Percentiles rank a stretch among this genome's conserved stretches.
Conservation (phyloP, 129 eudicot species). For the Heracleum sosnowskyi region DNA sequence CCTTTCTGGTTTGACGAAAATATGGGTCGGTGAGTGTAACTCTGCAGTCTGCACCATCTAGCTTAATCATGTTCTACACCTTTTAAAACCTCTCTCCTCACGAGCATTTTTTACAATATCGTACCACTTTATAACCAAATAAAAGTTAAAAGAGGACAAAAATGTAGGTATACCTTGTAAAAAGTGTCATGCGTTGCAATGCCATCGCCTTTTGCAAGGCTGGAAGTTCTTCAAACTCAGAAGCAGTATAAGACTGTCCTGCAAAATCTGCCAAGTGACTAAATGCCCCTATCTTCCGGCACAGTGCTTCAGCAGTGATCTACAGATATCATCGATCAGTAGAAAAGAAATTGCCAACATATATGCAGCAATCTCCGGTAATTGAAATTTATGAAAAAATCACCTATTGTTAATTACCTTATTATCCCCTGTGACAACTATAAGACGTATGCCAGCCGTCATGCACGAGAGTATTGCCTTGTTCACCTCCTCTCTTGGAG, state of each 20-base stretch:
- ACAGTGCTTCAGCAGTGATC: slow-evolving; percentile 94
- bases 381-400: not conserved
- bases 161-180: slow-evolving; percentile 47
- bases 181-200: slow-evolving; percentile 84
- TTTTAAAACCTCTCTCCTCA: not conserved
- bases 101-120: not conserved
- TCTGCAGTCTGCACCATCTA: not conserved
- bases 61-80: not conserved
- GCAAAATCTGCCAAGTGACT: slow-evolving; percentile 78
- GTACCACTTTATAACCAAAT: not conserved
- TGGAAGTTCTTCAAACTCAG: slow-evolving; percentile 94
- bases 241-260: slow-evolving; percentile 88
- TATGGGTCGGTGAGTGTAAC: not conserved
- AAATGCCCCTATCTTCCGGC: slow-evolving; percentile 88
- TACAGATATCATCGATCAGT: slow-evolving; percentile 24
- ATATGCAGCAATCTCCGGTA: not conserved
- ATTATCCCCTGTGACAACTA: slow-evolving; percentile 99
- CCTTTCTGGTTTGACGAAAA: not conserved
- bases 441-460: slow-evolving; percentile 99
- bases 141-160: not conserved
- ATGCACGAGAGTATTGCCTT: slow-evolving; percentile 91
- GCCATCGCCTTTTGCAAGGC: slow-evolving; percentile 64
- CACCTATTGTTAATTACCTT: slow-evolving; percentile 43
- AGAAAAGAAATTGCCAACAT: slow-evolving; percentile 1
- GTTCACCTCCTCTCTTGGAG: slow-evolving; percentile 95